Conservation (phyloP, 495 filamentous ascomycete species). For the Niebla homalea region DNA sequence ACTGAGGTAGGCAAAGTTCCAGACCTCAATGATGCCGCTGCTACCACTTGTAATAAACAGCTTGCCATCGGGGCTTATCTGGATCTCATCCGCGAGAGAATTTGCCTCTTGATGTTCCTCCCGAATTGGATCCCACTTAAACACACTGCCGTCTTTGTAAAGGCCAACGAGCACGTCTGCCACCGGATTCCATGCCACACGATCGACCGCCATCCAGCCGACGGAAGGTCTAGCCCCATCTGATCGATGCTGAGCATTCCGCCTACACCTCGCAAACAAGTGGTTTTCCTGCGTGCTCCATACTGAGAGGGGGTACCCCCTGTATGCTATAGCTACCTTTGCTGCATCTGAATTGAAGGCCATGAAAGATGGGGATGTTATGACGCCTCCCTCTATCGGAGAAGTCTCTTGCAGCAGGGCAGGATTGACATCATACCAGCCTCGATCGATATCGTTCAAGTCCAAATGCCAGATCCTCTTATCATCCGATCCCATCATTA, state of each 20-base stretch:
- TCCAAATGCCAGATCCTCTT: constrained; percentile 12
- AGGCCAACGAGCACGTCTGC: constrained; percentile 16
- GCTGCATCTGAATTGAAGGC: constrained; percentile 12
- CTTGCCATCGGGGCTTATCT: constrained; percentile 16
- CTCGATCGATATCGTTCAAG: not conserved
- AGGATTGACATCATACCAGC: constrained; percentile 11
- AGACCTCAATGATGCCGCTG: constrained; percentile 17
- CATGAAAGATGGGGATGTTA: constrained; percentile 7
- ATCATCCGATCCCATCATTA: constrained; percentile 15
- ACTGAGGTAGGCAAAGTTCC: constrained; percentile 11
- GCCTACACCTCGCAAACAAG: constrained; percentile 10
- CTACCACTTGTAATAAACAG: constrained; percentile 18
- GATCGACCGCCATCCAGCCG: constrained; percentile 14
- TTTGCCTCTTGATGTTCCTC: constrained; percentile 7
- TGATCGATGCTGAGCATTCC: not conserved
- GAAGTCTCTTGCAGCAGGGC: constrained; percentile 1
- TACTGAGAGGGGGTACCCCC: constrained; percentile 15
- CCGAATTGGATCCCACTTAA: constrained; percentile 19
- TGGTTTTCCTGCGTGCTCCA: constrained; percentile 7
- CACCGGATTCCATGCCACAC: constrained; percentile 17
- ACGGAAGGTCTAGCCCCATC: constrained; percentile 1
- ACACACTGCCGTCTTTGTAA: constrained; percentile 15
- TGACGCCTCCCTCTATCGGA: not conserved
- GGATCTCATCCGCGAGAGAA: constrained; percentile 6
- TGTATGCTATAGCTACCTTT: constrained; percentile 13